phyloP scores from a whole-genome alignment of 2,329 filamentous ascomycete genomes.

The Cercospora berteroae region DNA sequence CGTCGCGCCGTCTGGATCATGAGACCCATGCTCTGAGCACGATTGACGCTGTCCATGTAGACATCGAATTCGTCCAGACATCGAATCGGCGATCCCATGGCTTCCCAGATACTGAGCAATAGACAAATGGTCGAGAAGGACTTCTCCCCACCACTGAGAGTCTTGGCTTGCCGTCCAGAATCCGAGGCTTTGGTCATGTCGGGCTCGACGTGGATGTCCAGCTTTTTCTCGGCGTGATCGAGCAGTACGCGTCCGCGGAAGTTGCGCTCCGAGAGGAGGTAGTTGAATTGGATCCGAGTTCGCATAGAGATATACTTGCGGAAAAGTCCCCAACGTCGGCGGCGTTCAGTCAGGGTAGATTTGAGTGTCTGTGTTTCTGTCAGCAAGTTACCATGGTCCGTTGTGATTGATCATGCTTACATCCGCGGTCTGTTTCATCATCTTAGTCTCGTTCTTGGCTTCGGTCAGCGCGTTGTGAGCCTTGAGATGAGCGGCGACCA shows the following conservation, averaged over 20 bases:
- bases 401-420: slow-evolving; percentile 36
- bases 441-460: slow-evolving; percentile 25
- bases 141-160: slow-evolving; percentile 92
- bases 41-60: slow-evolving; percentile 98
- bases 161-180: slow-evolving; percentile 79
- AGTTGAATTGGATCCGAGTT: slow-evolving; percentile 81
- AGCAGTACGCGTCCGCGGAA: slow-evolving; percentile 80
- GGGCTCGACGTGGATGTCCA: slow-evolving; percentile 72
- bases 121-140: slow-evolving; percentile 97
- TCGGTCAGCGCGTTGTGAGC: slow-evolving; percentile 12
- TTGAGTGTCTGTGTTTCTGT: slow-evolving; percentile 48
- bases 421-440: slow-evolving; percentile 36
- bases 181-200: slow-evolving; percentile 67
- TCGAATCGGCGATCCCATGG: slow-evolving; percentile 91
- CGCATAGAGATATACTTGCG: slow-evolving; percentile 81
- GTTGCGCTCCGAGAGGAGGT: slow-evolving; percentile 81
- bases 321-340: slow-evolving; percentile 76
- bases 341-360: slow-evolving; percentile 65
- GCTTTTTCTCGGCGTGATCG: slow-evolving; percentile 69
- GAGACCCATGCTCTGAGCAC: slow-evolving; percentile 89
- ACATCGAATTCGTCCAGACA: slow-evolving; percentile 98
- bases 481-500: slow-evolving; percentile 7
- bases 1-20: slow-evolving; percentile 83
- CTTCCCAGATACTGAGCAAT: slow-evolving; percentile 90
- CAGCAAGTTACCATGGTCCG: not conserved